Evolutionary conservation across 768 basidiomycete genomes (phyloP).

Genomic region (Leccinum sublutescens): DNA sequence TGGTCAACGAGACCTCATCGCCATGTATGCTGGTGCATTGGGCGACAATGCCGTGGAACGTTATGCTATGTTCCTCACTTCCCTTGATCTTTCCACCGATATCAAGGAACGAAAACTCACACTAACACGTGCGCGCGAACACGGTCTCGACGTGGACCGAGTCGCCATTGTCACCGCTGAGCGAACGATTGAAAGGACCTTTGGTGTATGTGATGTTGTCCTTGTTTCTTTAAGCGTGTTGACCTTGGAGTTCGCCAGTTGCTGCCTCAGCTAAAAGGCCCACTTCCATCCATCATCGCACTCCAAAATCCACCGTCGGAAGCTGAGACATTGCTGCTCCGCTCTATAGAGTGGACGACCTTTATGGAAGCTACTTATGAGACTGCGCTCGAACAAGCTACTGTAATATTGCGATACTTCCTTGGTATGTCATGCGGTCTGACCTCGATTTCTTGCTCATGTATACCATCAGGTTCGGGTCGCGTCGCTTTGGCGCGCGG

Average conservation of each 20-base stretch:
- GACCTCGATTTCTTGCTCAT: slow-evolving; percentile 1
- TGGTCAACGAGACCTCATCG: slow-evolving; percentile 82
- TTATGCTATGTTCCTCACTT: slow-evolving; percentile 87
- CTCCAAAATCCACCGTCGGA: slow-evolving; percentile 57
- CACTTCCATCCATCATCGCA: slow-evolving; percentile 59
- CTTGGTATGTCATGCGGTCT: slow-evolving; percentile 55
- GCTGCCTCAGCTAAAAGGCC: slow-evolving; percentile 52
- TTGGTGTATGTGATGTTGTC: slow-evolving; percentile 44
- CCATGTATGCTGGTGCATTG: slow-evolving; percentile 89
- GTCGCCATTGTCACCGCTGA: slow-evolving; percentile 84
- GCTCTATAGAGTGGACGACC: slow-evolving; percentile 93
- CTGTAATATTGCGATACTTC: slow-evolving; percentile 86
- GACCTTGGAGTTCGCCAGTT: slow-evolving; percentile 35
- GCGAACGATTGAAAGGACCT: slow-evolving; percentile 66
- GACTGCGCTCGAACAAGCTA: slow-evolving; percentile 82
- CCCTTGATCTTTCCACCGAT: slow-evolving; percentile 63
- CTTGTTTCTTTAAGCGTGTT: slow-evolving; percentile 8
- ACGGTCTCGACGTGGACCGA: slow-evolving; percentile 77
- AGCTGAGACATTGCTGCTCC: slow-evolving; percentile 63
- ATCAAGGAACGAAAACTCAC: slow-evolving; percentile 65
- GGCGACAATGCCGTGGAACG: slow-evolving; percentile 90
- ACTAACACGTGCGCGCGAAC: slow-evolving; percentile 73
- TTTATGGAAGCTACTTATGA: slow-evolving; percentile 70
- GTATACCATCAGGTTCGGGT: slow-evolving; percentile 57
- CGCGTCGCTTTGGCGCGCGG: slow-evolving; percentile 65